These are phyloP conservation scores for Rhynchospora tenuis DNA, from an alignment of 176 grass and related monocot species.

Conservation along the genomic window DNA sequence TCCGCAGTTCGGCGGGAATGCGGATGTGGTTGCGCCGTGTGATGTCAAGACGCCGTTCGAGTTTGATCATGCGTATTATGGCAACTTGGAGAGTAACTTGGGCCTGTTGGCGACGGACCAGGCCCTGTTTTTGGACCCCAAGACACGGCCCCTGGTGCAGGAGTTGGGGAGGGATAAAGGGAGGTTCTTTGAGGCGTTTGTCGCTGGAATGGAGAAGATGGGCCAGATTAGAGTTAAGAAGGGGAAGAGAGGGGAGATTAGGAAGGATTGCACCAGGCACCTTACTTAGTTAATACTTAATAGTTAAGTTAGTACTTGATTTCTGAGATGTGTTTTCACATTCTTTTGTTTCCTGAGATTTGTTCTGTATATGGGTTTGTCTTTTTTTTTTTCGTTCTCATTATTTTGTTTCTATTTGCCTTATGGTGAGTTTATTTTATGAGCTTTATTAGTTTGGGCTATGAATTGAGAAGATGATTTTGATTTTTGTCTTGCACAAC, in stretches of 20 bases:
- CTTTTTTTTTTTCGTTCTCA: background rate
- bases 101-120: slow-evolving; percentile 79
- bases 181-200: slow-evolving; percentile 63
- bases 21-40: slow-evolving; percentile 51
- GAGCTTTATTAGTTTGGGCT: background rate
- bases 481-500: too few relatives aligned
- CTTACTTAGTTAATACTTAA: slow-evolving; percentile 20
- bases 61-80: slow-evolving; percentile 66
- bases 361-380: background rate
- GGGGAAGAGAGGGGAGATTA: slow-evolving; percentile 71
- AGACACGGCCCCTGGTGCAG: slow-evolving; percentile 59
- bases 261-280: slow-evolving; percentile 65
- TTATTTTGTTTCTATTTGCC: background rate
- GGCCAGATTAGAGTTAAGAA: slow-evolving; percentile 78
- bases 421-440: background rate
- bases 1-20: slow-evolving; percentile 45
- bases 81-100: slow-evolving; percentile 60
- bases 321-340: background rate
- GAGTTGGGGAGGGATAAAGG: slow-evolving; percentile 47
- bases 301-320: background rate
- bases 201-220: slow-evolving; percentile 61
- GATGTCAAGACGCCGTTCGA: slow-evolving; percentile 68
- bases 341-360: background rate
- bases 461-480: too few relatives aligned
- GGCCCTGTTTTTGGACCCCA: slow-evolving; percentile 49